Conservation (phyloP, 176 grass and related monocot genomes). For the Oryza punctata region DNA sequence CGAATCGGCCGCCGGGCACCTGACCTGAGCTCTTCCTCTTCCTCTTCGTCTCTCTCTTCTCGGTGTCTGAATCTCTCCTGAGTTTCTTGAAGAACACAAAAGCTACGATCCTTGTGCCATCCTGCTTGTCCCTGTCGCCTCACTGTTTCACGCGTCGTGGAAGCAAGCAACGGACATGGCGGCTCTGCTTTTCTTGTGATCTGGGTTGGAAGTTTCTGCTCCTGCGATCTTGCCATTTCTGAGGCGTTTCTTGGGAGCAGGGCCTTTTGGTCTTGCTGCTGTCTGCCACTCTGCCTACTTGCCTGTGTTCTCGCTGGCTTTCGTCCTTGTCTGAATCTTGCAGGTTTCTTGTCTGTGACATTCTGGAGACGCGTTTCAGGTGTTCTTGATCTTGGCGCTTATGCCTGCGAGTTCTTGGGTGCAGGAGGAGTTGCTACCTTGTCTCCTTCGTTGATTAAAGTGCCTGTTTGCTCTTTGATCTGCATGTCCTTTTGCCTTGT, state of each 20-base stretch:
- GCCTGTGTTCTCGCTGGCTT: constrained; percentile 9
- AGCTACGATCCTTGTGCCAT: constrained; percentile 16
- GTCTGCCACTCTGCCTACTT: neutral
- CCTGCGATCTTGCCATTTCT: constrained; percentile 1
- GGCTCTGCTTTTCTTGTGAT: constrained; percentile 51
- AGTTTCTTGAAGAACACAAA: neutral
- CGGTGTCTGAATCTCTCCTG: constrained; percentile 18
- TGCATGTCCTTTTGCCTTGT: neutral
- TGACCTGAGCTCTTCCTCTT: constrained; percentile 49
- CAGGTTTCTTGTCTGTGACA: constrained; percentile 23
- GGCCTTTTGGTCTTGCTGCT: neutral
- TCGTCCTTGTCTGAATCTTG: neutral
- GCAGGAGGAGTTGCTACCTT: constrained; percentile 19
- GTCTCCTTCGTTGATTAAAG: constrained; percentile 5
- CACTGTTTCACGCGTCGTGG: neutral
- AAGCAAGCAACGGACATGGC: constrained; percentile 18
- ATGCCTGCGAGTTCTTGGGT: constrained; percentile 34
- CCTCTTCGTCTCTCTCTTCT: neutral
- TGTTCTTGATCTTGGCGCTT: constrained; percentile 33
- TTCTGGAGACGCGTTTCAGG: constrained; percentile 5
- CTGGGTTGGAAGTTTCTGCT: constrained; percentile 16
- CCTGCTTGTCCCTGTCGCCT: constrained; percentile 15
- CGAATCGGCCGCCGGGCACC: constrained; percentile 81
- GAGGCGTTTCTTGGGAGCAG: constrained; percentile 34
- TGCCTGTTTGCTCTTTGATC: neutral